Conservation (phyloP, 164 flowering plant species). For the Hamamelis virginiana region DNA sequence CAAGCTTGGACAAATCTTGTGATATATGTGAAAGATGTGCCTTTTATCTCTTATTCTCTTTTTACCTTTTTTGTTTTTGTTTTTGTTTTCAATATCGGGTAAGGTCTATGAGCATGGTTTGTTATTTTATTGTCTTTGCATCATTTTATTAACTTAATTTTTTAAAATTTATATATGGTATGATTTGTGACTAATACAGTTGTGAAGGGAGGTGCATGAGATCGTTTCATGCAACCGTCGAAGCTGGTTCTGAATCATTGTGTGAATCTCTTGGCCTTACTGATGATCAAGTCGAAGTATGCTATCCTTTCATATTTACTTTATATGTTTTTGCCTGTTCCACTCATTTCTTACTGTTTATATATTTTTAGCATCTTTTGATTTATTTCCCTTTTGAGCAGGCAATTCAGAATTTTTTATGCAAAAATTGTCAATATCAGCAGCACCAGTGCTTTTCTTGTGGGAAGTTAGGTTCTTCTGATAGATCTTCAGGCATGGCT, state of each 20-base stretch:
- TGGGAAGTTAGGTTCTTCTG: conserved; percentile 79
- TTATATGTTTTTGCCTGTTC: not conserved
- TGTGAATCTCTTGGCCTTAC: conserved; percentile 65
- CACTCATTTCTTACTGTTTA: not conserved
- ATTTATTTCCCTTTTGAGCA: conserved; percentile 25
- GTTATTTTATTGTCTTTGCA: not conserved
- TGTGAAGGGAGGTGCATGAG: conserved; percentile 89
- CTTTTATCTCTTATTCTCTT: not conserved
- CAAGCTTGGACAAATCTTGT: too few relatives aligned
- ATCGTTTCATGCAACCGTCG: conserved; percentile 74
- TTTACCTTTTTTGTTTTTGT: not conserved
- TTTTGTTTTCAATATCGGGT: not conserved
- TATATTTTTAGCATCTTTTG: not conserved
- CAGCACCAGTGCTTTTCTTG: conserved; percentile 83
- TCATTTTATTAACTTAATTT: not conserved
- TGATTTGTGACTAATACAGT: conserved; percentile 33
- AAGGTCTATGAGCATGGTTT: not conserved
- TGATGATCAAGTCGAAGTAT: conserved; percentile 52
- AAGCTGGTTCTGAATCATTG: conserved; percentile 45
- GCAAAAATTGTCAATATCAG: conserved; percentile 69
- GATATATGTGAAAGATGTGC: too few relatives aligned
- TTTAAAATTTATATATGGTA: not conserved
- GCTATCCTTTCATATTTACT: conserved; percentile 3
- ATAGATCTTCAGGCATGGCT: conserved; percentile 48
- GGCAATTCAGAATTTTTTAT: conserved; percentile 52